A percentile compares a stretch with the other conserved stretches of the same genome.
phyloP scores from a whole-genome alignment of 345 rosid species.

The Lepidium africanum region DNA sequence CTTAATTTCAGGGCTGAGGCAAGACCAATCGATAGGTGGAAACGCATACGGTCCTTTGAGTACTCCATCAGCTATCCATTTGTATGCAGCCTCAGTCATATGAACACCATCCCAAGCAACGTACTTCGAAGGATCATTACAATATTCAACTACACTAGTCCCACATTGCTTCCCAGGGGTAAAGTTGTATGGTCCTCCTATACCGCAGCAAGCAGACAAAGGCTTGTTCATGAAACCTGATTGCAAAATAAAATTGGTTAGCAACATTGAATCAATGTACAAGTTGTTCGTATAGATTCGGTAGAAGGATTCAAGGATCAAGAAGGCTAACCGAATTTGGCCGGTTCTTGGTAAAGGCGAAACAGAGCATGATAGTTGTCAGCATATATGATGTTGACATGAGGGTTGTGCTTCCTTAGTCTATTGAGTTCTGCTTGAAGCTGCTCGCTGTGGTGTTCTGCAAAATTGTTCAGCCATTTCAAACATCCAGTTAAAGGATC shows the following conservation, averaged over 20 bases:
- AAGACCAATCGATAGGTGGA: conserved; percentile 21
- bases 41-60: conserved; percentile 17
- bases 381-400: conserved; percentile 32
- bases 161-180: conserved; percentile 14
- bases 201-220: conserved; percentile 35
- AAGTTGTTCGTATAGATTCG: not conserved
- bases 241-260: not conserved
- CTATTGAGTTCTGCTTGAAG: conserved; percentile 28
- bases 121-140: conserved; percentile 32
- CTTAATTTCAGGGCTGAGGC: not conserved
- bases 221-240: conserved; percentile 26
- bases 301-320: not conserved
- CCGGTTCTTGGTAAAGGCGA: conserved; percentile 22
- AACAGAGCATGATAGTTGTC: conserved; percentile 31
- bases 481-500: conserved; percentile 41
- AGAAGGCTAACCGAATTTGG: conserved; percentile 26
- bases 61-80: conserved; percentile 8
- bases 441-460: conserved; percentile 24
- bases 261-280: not conserved
- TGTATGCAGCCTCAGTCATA: conserved; percentile 25
- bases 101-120: conserved; percentile 43
- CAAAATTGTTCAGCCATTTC: conserved; percentile 34
- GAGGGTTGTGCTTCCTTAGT: conserved; percentile 28
- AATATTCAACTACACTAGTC: not conserved
- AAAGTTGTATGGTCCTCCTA: conserved; percentile 34